Evolutionary conservation across 371 early-diverging fungal genomes (phyloP), one percentile per base, ranked within the genome.

Genomic region (Mucor saturninus): DNA sequence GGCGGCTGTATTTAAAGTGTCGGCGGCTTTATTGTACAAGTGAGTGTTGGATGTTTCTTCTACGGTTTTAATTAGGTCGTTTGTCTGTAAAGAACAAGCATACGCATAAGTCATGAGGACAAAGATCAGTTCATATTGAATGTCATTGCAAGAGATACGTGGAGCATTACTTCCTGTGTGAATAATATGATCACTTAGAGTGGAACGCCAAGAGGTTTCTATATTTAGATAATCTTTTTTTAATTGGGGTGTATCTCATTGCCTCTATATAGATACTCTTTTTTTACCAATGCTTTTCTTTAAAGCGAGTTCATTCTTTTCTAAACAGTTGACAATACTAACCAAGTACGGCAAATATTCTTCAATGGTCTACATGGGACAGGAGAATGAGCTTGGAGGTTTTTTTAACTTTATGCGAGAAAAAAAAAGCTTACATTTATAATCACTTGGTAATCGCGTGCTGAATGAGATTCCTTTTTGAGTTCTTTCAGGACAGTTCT

Each of bases 141-240:
- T 84, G 13, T 79, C 82, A 51, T 68, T 64, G 26, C 86, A 83
- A 26, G 73, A 62, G 8, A 88, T 76, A 32, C 85, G 79, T 11
- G 86, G 85, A 57, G 85, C 82, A 67, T 86, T 83, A n/a, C 84
- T 85, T 3, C 85, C 79, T 4, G 81, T 76, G 11, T 80, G 75
- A 42, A 81, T 83, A 35, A 75, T 60, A 54, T 81, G 81, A 39
- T 76, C 81, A 52, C 84, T 83, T 3, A 86, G 50, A 1, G 86
- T 83, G 5, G 86, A 86, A 3, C 86, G 77, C 88, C 88, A 88
- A 62, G 85, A 83, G 14, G 86, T 84, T 62, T 86, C 87, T 87
- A 71, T 32, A 56, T 29, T n/a, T 31, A 45, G 30, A 26, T 49
- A 8, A 29, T 21, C 42, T 10, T 35, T 43, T 38, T 13, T 21